Conservation (phyloP, 2,329 filamentous ascomycete genomes). For the Sporothrix schenckii region DNA sequence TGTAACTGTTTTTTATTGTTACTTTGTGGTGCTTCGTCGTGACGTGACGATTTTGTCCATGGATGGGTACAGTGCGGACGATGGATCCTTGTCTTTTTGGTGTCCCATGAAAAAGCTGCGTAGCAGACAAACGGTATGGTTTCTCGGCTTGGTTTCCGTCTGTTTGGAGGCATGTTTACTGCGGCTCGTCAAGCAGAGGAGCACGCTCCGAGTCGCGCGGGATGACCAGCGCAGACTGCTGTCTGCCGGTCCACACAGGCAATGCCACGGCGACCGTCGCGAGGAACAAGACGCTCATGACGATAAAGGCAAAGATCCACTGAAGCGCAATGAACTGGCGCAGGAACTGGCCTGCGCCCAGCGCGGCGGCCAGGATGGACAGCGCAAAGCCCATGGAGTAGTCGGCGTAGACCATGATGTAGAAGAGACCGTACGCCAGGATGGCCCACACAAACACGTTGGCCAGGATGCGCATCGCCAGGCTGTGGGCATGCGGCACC, state of each 20-base stretch:
- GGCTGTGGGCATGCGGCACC: slow-evolving; percentile 65
- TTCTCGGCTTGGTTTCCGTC: too few relatives aligned
- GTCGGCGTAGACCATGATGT: slow-evolving; percentile 72
- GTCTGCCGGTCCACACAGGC: slow-evolving; percentile 64
- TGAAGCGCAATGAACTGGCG: slow-evolving; percentile 76
- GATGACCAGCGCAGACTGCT: slow-evolving; percentile 42
- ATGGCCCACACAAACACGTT: slow-evolving; percentile 90
- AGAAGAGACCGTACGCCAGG: slow-evolving; percentile 74
- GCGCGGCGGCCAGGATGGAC: slow-evolving; percentile 70
- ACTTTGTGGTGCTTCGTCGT: too few relatives aligned
- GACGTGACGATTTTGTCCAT: too few relatives aligned
- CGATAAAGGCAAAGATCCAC: slow-evolving; percentile 89
- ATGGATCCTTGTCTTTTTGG: neutral
- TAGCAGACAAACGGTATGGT: too few relatives aligned
- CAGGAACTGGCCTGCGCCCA: slow-evolving; percentile 77
- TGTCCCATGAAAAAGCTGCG: neutral
- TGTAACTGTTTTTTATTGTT: too few relatives aligned
- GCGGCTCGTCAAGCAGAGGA: slow-evolving; percentile 58
- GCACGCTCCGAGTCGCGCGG: slow-evolving; percentile 60
- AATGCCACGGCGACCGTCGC: slow-evolving; percentile 66
- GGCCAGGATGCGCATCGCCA: slow-evolving; percentile 76
- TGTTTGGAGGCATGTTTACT: neutral
- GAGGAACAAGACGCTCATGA: slow-evolving; percentile 75
- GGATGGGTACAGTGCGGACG: neutral
- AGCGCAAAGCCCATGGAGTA: slow-evolving; percentile 80